Conservation (phyloP, 2,329 filamentous ascomycete species). For the Apiospora hydei region DNA sequence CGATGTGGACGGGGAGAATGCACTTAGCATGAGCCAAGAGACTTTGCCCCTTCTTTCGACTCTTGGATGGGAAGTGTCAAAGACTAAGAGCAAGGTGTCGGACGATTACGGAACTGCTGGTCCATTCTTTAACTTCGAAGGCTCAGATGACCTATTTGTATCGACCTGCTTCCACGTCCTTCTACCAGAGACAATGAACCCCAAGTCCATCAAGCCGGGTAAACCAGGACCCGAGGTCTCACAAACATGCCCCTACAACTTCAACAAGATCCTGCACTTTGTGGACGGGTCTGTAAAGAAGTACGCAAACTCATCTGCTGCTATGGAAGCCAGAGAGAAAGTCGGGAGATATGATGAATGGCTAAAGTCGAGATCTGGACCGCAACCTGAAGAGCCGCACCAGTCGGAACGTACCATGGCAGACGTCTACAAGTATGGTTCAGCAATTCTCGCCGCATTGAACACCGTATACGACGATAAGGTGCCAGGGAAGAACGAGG, state of each 20-base stretch:
- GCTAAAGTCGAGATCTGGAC: not conserved
- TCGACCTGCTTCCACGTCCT: not conserved
- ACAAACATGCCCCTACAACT: not conserved
- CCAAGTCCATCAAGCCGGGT: not conserved
- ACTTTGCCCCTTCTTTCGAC: not conserved
- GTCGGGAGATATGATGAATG: not conserved
- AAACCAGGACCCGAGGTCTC: not conserved
- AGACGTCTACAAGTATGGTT: not conserved
- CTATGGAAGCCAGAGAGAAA: not conserved
- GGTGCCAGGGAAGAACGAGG: not conserved
- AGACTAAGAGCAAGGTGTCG: not conserved
- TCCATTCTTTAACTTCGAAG: not conserved
- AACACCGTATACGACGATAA: not conserved
- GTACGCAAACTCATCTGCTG: not conserved
- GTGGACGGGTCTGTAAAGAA: not conserved
- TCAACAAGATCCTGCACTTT: not conserved
- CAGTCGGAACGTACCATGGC: too few relatives aligned
- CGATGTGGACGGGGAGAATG: not conserved
- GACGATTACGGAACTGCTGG: not conserved
- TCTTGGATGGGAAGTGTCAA: not conserved
- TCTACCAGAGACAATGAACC: not conserved
- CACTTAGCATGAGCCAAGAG: not conserved
- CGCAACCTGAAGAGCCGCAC: not conserved
- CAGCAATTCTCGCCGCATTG: not conserved
- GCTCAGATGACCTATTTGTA: not conserved